Evolutionary conservation across 208 protist species (phyloP), one percentile per base, ranked within the genome.

Genomic region (Crithidia brevicula): DNA sequence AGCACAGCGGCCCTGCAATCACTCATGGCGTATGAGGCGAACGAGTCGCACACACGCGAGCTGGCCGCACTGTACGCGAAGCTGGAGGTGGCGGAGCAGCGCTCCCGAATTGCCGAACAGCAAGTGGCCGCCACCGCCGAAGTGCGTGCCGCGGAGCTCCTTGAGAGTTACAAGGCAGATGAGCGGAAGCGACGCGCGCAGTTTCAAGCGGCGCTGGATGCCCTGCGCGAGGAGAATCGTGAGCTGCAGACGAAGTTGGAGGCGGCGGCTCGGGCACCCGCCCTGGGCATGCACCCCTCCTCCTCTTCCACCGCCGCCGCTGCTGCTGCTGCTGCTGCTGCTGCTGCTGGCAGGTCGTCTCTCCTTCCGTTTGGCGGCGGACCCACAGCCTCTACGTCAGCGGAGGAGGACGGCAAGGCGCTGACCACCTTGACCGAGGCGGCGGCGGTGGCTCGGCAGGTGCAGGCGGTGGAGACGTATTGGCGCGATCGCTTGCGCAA

Each of bases 381-480:
- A 33, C 13, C 31, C 16, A 8, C 43, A 7, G 25, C 25, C 2
- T 8, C 40, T 43, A 58, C 45, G 33, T 6, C 40, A 16, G 23
- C 6, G 18, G 22, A 34, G 36, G 34, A 53, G 4, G 40, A 20
- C 8, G 64, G 16, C 16, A 33, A 1, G 64, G 30, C 57, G 13
- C 40, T 34, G 30, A 42, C 30, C 15, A 20, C 45, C 15, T 49
- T 38, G 59, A 33, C 74, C 25, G 53, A 30, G 27, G 45, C 82
- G 59, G 76, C 36, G 34, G 86, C 86, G 66, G 76, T 82, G 72
- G 61, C 36, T 6, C 42, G 65, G 25, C 74, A 77, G 40, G 69
- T 90, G 54, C 49, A 77, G n/a, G 71, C 79, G 51, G 67, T 79
- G 6, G 81, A 86, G 59, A 53, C 53, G 10, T 82, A 92, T 61